A percentile compares a stretch with the other conserved stretches of the same genome.
Conservation (phyloP, 2,329 filamentous ascomycete species). For the Trichoderma asperellum region DNA sequence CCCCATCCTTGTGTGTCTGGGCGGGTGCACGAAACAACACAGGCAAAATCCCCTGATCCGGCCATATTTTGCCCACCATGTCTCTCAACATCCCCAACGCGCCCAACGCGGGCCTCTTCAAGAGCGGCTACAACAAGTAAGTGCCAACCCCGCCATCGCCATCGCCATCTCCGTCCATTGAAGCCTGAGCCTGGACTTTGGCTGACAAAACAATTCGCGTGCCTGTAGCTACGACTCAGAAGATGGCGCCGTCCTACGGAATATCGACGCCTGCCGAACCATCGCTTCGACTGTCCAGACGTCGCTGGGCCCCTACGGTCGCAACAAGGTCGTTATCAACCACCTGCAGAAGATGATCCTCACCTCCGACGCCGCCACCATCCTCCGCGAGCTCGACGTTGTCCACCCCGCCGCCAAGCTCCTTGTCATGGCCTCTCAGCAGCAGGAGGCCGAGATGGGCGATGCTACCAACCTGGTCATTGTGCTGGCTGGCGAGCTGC, state of each 20-base stretch:
- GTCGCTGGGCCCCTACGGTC: conserved; percentile 92
- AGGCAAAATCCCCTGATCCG: not conserved
- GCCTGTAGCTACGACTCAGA: conserved; percentile 91
- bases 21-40: not conserved
- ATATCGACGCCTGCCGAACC: conserved; percentile 96
- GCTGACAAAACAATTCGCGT: conserved; percentile 39
- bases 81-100: conserved; percentile 95
- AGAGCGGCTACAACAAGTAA: conserved; percentile 94
- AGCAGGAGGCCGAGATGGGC: conserved; percentile 98
- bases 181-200: conserved; percentile 7
- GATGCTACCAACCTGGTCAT: conserved; percentile 98
- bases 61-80: conserved; percentile 58
- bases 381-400: conserved; percentile 95
- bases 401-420: conserved; percentile 98
- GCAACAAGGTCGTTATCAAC: conserved; percentile 99
- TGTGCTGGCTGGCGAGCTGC: conserved; percentile 88
- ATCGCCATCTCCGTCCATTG: not conserved
- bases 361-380: conserved; percentile 96
- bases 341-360: conserved; percentile 99
- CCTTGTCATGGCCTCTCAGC: conserved; percentile 97
- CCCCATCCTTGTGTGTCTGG: conserved; percentile 24
- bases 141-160: conserved; percentile 41
- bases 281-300: conserved; percentile 97
- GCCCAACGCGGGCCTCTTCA: conserved; percentile 92
- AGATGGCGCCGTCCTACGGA: conserved; percentile 97